Evolutionary conservation across 2,329 filamentous ascomycete genomes (phyloP), one percentile per base, ranked within the genome.

Genomic region (Phaeosphaeriaceae sp.): DNA sequence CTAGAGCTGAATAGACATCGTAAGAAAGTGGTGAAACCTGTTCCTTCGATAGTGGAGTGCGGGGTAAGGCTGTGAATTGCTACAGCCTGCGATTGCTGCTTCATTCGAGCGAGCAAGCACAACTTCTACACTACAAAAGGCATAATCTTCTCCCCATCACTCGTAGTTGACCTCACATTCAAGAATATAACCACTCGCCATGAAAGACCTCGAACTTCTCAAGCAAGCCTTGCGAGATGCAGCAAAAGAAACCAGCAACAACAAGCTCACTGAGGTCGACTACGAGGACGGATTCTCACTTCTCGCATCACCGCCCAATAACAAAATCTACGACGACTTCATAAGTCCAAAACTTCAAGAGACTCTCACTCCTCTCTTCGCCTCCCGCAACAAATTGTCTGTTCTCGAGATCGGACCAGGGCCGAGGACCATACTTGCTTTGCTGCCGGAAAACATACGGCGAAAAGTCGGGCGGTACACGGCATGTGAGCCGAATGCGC

Each of bases 401-500:
- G 80, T 83, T 17, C 77, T 89, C 6, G 87, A 89, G 64, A 83
- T 89, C 50, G 85, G 85, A 61, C 85, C 87, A 0, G 87, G 87
- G 9, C 81, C 84, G 0, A 78, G 81, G 70, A 88, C 80, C 63
- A 65, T 89, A 7, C 76, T 89, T 48, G 82, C 75, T 54, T 51
- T 78, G 66, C 74, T 89, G 19, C 83, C 86, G 2, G 15, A 31
- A 9, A 27, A 25, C 60, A 49, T 82, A 40, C 81, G 79, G 71
- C 65, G 61, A 5, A 83, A 79, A 48, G 71, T 88, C 56, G 76
- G n/a, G 7, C 81, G 48, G 65, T 88, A 89, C 64, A 67, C 70
- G 57, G 86, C 86, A 20, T 84, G 83, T 56, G 86, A 88, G 68
- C 83, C 83, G 1, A 86, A 84, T 56, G 11, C 3, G 0, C 51